phyloP scores from a whole-genome alignment of 2,329 filamentous ascomycete genomes.

The Penicillium sp. region DNA sequence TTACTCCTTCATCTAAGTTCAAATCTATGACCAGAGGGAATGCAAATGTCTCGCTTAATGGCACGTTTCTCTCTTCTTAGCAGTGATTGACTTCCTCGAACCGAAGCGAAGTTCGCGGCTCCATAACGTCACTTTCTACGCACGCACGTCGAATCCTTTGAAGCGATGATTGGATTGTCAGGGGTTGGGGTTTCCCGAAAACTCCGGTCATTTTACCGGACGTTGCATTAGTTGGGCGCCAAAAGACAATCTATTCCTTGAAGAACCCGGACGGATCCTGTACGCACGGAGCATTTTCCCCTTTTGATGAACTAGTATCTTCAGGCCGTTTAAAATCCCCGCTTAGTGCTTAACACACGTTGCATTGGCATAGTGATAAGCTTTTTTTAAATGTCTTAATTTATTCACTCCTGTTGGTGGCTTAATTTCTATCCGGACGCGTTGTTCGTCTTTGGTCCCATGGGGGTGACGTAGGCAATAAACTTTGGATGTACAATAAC shows the following conservation, averaged over 20 bases:
- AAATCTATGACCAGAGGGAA: constrained; percentile 4
- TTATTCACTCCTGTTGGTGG: too few species aligned
- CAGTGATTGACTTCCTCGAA: constrained; percentile 21
- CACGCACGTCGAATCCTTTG: neutral
- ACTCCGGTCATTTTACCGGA: constrained; percentile 3
- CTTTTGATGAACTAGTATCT: constrained; percentile 7
- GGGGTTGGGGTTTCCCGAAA: constrained; percentile 9
- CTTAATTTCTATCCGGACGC: too few species aligned
- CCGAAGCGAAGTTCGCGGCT: constrained; percentile 14
- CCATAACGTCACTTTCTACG: constrained; percentile 9
- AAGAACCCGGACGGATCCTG: constrained; percentile 7
- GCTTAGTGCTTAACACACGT: neutral
- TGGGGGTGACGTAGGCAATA: too few species aligned
- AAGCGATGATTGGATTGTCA: constrained; percentile 13
- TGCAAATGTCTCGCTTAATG: neutral
- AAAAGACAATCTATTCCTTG: constrained; percentile 15
- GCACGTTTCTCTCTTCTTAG: constrained; percentile 18
- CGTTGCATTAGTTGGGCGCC: constrained; percentile 14
- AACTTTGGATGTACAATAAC: too few species aligned
- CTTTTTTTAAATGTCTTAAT: neutral
- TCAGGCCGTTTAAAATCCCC: neutral
- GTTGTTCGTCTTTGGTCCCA: too few species aligned
- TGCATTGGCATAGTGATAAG: neutral
- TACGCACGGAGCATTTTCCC: constrained; percentile 13
- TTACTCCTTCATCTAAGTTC: neutral